A percentile compares a stretch with the other conserved stretches of the same genome.
Conservation (phyloP, 2,329 filamentous ascomycete genomes). For the Furcasterigmium furcatum region DNA sequence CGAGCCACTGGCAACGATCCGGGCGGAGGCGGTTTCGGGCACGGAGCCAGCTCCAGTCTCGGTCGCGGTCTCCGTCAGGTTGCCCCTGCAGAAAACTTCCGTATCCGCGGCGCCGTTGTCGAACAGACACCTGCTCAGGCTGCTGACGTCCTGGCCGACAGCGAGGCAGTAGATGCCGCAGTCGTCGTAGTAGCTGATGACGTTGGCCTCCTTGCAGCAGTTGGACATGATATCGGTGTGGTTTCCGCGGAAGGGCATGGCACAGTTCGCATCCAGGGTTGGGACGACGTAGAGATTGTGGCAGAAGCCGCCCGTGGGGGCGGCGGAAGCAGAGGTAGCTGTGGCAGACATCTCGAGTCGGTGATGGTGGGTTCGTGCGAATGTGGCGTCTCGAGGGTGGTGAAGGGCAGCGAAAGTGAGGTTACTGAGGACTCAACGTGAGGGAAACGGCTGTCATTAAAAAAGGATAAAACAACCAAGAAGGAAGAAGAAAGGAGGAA, state of each 20-base stretch:
- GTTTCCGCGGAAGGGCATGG: slow-evolving; percentile 32
- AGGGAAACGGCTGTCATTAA: no score
- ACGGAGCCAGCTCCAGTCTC: slow-evolving; percentile 21
- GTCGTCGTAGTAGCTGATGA: slow-evolving; percentile 40
- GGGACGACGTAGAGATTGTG: slow-evolving; percentile 37
- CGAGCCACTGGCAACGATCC: slow-evolving; percentile 20
- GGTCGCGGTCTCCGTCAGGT: slow-evolving; percentile 32
- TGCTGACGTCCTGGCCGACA: slow-evolving; percentile 22
- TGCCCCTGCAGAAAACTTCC: slow-evolving; percentile 41
- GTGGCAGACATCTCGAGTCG: slow-evolving; percentile 19
- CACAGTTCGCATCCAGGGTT: slow-evolving; percentile 40
- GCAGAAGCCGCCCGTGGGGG: background rate
- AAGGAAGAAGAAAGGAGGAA: no score
- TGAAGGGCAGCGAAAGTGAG: no score
- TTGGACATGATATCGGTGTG: slow-evolving; percentile 36
- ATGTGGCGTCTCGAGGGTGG: no score
- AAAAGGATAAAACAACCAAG: no score
- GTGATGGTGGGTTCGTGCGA: background rate
- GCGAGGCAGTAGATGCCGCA: slow-evolving; percentile 48
- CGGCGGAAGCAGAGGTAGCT: slow-evolving; percentile 18
- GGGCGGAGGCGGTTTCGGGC: slow-evolving; percentile 25
- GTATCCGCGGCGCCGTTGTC: slow-evolving; percentile 29
- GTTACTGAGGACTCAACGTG: no score
- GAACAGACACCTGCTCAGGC: slow-evolving; percentile 31
- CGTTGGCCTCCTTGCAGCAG: slow-evolving; percentile 41